These are phyloP conservation scores for Raffaelea albimanens DNA, from an alignment of 2,329 filamentous ascomycete genomes.

Conservation along the genomic window DNA sequence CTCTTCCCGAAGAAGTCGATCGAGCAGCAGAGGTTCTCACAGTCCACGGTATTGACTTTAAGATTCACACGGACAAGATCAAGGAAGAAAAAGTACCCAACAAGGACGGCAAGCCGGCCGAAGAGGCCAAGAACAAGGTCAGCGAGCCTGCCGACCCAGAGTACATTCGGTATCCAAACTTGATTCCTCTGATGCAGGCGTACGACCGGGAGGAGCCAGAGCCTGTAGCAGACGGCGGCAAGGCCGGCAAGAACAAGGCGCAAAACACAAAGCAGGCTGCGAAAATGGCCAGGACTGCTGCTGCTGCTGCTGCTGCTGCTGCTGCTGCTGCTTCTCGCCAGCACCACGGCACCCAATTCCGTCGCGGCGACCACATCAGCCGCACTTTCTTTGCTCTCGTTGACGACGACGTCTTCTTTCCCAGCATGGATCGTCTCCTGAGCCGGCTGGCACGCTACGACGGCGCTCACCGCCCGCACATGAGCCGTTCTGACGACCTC, in stretches of 20 bases:
- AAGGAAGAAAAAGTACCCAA: no score
- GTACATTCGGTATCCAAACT: constrained; percentile 11
- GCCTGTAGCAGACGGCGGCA: neutral
- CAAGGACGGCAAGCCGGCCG: neutral
- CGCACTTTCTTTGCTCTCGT: constrained; percentile 29
- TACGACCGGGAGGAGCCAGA: neutral
- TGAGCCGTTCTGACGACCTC: constrained; percentile 16
- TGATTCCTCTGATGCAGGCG: constrained; percentile 1
- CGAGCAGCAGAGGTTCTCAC: constrained; percentile 22
- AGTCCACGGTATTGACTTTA: constrained; percentile 27
- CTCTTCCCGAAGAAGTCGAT: constrained; percentile 22
- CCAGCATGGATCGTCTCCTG: constrained; percentile 29
- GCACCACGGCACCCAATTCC: no score
- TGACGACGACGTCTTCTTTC: constrained; percentile 38
- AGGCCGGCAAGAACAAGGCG: neutral
- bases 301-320: neutral
- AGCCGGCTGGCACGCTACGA: constrained; percentile 24
- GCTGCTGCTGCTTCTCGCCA: no score
- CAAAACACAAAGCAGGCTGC: neutral
- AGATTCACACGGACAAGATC: neutral
- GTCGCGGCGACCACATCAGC: neutral
- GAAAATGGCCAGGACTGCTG: neutral
- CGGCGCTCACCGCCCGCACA: neutral
- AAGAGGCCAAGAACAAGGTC: neutral
- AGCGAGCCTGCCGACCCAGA: constrained; percentile 6